Conservation (phyloP, 345 rosid species). For the Dimocarpus longan region DNA sequence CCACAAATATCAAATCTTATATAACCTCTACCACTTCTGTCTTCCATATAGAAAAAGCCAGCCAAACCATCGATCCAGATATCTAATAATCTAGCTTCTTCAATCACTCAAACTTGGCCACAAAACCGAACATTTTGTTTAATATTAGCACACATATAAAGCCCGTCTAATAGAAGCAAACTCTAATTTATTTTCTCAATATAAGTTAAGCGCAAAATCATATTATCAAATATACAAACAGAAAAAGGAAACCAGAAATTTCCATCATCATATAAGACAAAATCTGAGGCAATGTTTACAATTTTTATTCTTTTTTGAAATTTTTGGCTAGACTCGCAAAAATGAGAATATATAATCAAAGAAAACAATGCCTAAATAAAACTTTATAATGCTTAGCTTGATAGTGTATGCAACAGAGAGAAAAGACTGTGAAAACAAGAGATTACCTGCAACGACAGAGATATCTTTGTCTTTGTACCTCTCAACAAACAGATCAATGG, state of each 20-base stretch:
- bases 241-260: background rate
- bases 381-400: background rate
- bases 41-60: background rate
- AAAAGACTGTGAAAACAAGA: background rate
- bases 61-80: background rate
- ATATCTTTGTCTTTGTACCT: slow-evolving; percentile 64
- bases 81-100: background rate
- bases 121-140: background rate
- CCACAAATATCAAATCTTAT: background rate
- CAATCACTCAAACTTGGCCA: background rate
- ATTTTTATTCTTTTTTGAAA: no score
- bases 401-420: slow-evolving; percentile 1
- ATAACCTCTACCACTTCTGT: background rate
- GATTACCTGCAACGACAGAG: slow-evolving; percentile 79
- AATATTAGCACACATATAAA: background rate
- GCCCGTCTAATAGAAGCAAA: background rate
- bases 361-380: background rate
- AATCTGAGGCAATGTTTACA: background rate
- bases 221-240: background rate
- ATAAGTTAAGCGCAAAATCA: background rate
- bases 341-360: background rate
- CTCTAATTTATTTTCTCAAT: background rate
- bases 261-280: background rate
- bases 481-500: slow-evolving; percentile 85
- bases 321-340: background rate